A percentile compares a stretch with the other conserved stretches of the same genome.
phyloP scores from a whole-genome alignment of 2,329 filamentous ascomycete species.

The Calonectria pteridis region DNA sequence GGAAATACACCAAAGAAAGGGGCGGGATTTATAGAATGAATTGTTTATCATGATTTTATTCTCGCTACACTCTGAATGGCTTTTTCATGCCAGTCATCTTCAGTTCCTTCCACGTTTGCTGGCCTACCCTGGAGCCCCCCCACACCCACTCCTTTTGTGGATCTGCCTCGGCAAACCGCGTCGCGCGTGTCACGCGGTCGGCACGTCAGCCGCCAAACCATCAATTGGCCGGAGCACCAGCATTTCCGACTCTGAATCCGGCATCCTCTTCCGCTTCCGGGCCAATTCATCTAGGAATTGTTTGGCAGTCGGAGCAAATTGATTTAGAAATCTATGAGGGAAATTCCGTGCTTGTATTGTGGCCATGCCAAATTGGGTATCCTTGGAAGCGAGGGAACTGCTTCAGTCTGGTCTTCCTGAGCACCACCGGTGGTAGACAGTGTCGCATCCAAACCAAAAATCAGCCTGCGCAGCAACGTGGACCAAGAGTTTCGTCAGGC shows the following conservation, averaged over 20 bases:
- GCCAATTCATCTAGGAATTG: background rate
- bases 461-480: background rate
- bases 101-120: background rate
- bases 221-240: background rate
- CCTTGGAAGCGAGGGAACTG: too few relatives aligned
- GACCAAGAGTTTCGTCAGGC: background rate
- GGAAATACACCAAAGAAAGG: too few relatives aligned
- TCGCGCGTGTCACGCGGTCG: constrained; percentile 5
- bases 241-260: background rate
- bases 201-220: background rate
- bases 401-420: background rate
- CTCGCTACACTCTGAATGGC: background rate
- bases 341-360: background rate
- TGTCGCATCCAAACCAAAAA: background rate
- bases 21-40: too few relatives aligned
- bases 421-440: background rate
- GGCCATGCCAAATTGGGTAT: background rate
- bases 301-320: background rate
- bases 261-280: background rate
- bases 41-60: background rate
- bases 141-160: background rate
- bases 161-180: background rate
- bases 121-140: background rate
- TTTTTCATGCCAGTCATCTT: background rate
- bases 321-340: background rate